Evolutionary conservation across 805 yeast species (phyloP).

Genomic region (Kazachstania kunashirensis): DNA sequence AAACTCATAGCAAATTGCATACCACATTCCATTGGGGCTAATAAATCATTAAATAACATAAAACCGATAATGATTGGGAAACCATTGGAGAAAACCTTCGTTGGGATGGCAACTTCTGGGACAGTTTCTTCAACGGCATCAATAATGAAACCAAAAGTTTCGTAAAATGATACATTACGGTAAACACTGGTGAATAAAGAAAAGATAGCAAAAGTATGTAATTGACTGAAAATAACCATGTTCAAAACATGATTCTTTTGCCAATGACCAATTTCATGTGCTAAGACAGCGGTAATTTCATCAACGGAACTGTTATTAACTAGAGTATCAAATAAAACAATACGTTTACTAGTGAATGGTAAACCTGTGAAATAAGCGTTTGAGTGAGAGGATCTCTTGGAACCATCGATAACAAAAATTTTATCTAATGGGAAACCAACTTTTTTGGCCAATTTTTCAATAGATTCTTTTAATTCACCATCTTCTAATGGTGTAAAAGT

Average conservation of each 20-base stretch:
- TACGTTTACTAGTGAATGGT: conserved; percentile 88
- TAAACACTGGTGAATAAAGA: conserved; percentile 71
- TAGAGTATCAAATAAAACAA: conserved; percentile 87
- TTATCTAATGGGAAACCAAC: conserved; percentile 81
- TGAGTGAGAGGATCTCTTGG: conserved; percentile 91
- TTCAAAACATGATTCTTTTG: conserved; percentile 77
- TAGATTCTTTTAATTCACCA: conserved; percentile 75
- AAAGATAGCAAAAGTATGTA: conserved; percentile 55
- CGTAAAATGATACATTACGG: conserved; percentile 66
- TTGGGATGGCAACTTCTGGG: conserved; percentile 3
- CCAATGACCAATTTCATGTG: conserved; percentile 99
- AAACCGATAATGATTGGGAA: conserved; percentile 78
- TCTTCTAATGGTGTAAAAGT: conserved; percentile 82
- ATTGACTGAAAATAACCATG: conserved; percentile 55
- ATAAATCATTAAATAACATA: conserved; percentile 64
- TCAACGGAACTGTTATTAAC: conserved; percentile 64
- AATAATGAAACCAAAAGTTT: conserved; percentile 62
- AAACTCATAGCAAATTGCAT: conserved; percentile 58
- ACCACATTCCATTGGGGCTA: conserved; percentile 66
- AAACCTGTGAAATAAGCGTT: conserved; percentile 94
- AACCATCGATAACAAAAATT: conserved; percentile 89
- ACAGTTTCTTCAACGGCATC: conserved; percentile 4
- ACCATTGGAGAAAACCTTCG: conserved; percentile 30
- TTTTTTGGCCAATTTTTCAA: conserved; percentile 65
- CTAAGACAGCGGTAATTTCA: conserved; percentile 88